Evolutionary conservation across 2,329 filamentous ascomycete genomes (phyloP), one percentile per base, ranked within the genome.

Genomic region (Colletotrichum phormii): DNA sequence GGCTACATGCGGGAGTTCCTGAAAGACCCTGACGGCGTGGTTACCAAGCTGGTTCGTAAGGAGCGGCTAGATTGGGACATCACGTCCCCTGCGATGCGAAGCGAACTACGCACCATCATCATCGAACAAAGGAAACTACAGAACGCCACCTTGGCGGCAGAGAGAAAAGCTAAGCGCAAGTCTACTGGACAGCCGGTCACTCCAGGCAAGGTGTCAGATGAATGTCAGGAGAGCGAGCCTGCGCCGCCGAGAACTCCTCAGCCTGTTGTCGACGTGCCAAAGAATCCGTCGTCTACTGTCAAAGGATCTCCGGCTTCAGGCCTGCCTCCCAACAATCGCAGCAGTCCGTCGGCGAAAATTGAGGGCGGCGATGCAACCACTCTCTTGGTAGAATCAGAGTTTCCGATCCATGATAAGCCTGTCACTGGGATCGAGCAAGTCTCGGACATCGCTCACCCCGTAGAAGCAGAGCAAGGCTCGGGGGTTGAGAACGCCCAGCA

Each of bases 1-100:
- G 93, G 92, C 2, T 99, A 98, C 78, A 87, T 97, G 65, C 89
- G 95, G 75, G 91, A 93, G 75, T 98, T 99, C 75, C 87, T 97
- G 18, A 87, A 90, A 64, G 84, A 94, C 72, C 96, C 96, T 0
- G 90, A 94, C 74, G 81, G 79, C 0, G 97, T 97, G 75, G 86
- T 94, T 18, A 83, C 84, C 24, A 91, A 89, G 73, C 84, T 97
- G 22, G 84, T 98, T 5, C 87, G 86, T 31, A 89, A 87, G 53
- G 88, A 93, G 75, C 63, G 78, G 5, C 80, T 84, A 2, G 76
- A 80, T 0, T 90, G 88, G 86, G 73, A 83, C 11, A 89, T 95
- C 78, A 84, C 90, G 37, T 84, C 87, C 3, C 86, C 88, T 0
- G 79, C 86, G 9, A 89, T 96, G 77, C 91, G 95, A 26, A 82